These are phyloP conservation scores for Mrakiaceae sp. DNA, from an alignment of 1,284 basidiomycete species.

Conservation along the genomic window DNA sequence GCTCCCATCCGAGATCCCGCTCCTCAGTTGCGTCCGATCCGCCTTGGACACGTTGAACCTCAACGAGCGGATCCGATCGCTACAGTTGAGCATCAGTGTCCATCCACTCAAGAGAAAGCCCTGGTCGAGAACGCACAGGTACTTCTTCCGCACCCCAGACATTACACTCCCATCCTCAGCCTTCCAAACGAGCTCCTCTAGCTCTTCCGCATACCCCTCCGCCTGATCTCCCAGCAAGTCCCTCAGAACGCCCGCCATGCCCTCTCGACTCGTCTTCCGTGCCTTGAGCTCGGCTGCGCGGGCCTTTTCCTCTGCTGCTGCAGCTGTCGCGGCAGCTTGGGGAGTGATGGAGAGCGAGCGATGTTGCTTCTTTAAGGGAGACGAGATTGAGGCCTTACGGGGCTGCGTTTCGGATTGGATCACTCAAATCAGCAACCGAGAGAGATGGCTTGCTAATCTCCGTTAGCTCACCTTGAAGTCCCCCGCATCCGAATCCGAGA, in stretches of 20 bases:
- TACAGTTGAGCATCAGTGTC: not conserved
- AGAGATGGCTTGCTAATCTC: too few relatives aligned
- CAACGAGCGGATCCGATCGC: conserved; percentile 13
- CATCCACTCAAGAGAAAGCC: not conserved
- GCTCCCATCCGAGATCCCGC: conserved; percentile 6
- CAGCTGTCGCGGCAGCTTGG: too few relatives aligned
- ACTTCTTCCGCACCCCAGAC: conserved; percentile 11
- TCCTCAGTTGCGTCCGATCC: conserved; percentile 10
- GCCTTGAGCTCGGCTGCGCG: not conserved
- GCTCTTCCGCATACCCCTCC: not conserved
- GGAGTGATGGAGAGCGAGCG: too few relatives aligned
- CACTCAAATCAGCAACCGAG: too few relatives aligned
- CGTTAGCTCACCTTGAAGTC: too few relatives aligned
- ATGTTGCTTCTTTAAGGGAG: not conserved
- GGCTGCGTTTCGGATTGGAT: not conserved
- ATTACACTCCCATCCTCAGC: conserved; percentile 5
- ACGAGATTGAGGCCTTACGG: not conserved
- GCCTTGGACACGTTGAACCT: conserved; percentile 14
- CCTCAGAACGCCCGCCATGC: conserved; percentile 1
- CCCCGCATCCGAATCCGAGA: too few relatives aligned
- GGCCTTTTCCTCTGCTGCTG: too few relatives aligned
- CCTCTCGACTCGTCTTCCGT: conserved; percentile 4
- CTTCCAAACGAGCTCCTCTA: conserved; percentile 10
- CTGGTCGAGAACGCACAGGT: conserved; percentile 2
- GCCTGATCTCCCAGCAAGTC: not conserved